phyloP scores from a whole-genome alignment of 331 rosid genomes.

The Malus hybrid region DNA sequence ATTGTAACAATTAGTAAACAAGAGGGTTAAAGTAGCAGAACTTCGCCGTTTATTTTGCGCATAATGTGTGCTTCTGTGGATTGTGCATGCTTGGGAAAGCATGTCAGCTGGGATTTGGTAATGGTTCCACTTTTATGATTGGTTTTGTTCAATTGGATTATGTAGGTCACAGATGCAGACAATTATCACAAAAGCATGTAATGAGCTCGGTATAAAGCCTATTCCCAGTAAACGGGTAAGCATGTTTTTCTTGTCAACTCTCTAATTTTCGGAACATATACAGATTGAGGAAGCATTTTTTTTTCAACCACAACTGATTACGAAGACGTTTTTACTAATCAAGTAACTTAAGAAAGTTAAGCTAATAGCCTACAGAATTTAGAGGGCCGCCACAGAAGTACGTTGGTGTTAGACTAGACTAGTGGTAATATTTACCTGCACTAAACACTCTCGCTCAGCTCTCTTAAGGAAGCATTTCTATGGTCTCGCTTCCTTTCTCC shows the following conservation, averaged over 20 bases:
- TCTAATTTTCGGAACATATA: background rate
- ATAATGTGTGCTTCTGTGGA: background rate
- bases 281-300: background rate
- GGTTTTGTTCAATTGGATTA: background rate
- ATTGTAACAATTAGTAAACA: too few relatives aligned
- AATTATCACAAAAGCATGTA: slow-evolving; percentile 78
- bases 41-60: background rate
- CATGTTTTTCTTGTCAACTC: background rate
- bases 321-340: background rate
- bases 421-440: background rate
- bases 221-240: slow-evolving; percentile 89
- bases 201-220: slow-evolving; percentile 74
- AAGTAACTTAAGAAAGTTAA: background rate
- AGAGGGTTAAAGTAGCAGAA: too few relatives aligned
- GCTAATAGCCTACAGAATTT: background rate
- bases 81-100: background rate
- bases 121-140: background rate
- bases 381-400: background rate
- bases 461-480: background rate
- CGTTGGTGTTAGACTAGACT: background rate
- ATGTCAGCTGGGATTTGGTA: background rate
- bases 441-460: background rate
- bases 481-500: background rate
- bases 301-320: background rate
- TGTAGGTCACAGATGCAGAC: slow-evolving; percentile 97